These are phyloP conservation scores for Metroxylon sagu DNA, from an alignment of 176 grass and related monocot genomes.

Conservation along the genomic window DNA sequence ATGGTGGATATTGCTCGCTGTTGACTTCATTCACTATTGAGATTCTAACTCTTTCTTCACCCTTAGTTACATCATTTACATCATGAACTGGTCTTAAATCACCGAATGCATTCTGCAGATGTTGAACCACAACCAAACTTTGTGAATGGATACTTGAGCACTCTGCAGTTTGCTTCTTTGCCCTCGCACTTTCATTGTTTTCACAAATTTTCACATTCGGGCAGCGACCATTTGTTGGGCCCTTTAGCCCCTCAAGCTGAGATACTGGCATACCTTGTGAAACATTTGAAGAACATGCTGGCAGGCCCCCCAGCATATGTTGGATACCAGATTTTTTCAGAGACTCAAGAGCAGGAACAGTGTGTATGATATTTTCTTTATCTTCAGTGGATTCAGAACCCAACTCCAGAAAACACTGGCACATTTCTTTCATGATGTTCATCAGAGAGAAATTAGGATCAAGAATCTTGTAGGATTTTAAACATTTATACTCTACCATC, in stretches of 20 bases:
- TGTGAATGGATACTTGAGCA: slow-evolving; percentile 7
- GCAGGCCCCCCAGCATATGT: not conserved
- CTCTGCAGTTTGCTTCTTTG: slow-evolving; percentile 5
- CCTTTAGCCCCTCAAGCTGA: not conserved
- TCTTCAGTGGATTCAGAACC: slow-evolving; percentile 30
- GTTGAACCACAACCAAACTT: slow-evolving; percentile 25
- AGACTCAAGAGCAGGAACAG: slow-evolving; percentile 18
- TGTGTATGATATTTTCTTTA: slow-evolving; percentile 25
- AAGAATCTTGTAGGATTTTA: slow-evolving; percentile 41
- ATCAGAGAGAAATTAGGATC: slow-evolving; percentile 49
- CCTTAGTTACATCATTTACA: slow-evolving; percentile 57
- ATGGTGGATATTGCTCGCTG: slow-evolving; percentile 30
- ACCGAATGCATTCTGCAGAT: slow-evolving; percentile 26
- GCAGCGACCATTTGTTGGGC: slow-evolving; percentile 20
- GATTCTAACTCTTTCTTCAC: slow-evolving; percentile 50
- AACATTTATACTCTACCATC: slow-evolving; percentile 46
- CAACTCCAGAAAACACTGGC: slow-evolving; percentile 41
- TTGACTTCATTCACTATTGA: slow-evolving; percentile 56
- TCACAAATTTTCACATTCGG: slow-evolving; percentile 10
- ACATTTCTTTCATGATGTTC: slow-evolving; percentile 63
- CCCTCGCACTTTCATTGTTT: slow-evolving; percentile 14
- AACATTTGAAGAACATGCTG: not conserved
- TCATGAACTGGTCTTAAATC: slow-evolving; percentile 41
- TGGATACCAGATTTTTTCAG: slow-evolving; percentile 19
- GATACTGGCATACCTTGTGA: not conserved